Evolutionary conservation across 2,329 filamentous ascomycete genomes (phyloP).

Genomic region (Beauveria sp.): DNA sequence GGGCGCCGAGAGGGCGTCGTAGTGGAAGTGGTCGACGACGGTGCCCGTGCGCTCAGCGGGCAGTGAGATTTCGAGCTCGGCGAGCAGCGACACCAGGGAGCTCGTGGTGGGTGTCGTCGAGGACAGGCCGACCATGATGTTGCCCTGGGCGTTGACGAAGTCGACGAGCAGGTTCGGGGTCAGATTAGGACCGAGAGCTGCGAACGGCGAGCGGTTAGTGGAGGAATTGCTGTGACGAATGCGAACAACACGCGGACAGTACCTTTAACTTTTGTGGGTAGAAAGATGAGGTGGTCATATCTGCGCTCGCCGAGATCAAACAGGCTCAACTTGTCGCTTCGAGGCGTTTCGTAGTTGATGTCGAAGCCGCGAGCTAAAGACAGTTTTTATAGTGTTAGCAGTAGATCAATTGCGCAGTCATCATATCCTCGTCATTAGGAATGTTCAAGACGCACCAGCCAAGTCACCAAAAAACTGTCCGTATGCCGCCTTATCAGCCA

Average conservation of each 20-base stretch:
- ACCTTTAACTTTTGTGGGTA: constrained; percentile 90
- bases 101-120: constrained; percentile 62
- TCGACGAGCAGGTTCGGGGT: constrained; percentile 81
- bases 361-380: constrained; percentile 70
- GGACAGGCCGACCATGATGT: constrained; percentile 80
- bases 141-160: constrained; percentile 86
- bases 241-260: constrained; percentile 5
- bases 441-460: constrained; percentile 44
- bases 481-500: constrained; percentile 72
- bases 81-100: constrained; percentile 68
- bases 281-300: constrained; percentile 85
- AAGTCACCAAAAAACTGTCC: constrained; percentile 72
- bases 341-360: constrained; percentile 74
- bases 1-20: constrained; percentile 66
- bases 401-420: not conserved
- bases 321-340: constrained; percentile 67
- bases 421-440: not conserved
- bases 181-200: constrained; percentile 80
- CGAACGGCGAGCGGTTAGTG: constrained; percentile 5
- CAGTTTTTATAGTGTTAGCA: constrained; percentile 16
- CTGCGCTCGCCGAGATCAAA: constrained; percentile 80
- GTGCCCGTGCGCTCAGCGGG: constrained; percentile 76
- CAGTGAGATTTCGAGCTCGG: constrained; percentile 84
- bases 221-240: not conserved
- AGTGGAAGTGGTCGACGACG: constrained; percentile 94